A percentile compares a stretch with the other conserved stretches of the same genome.
phyloP scores from a whole-genome alignment of 805 yeast species.

The Candida sanyiensis region DNA sequence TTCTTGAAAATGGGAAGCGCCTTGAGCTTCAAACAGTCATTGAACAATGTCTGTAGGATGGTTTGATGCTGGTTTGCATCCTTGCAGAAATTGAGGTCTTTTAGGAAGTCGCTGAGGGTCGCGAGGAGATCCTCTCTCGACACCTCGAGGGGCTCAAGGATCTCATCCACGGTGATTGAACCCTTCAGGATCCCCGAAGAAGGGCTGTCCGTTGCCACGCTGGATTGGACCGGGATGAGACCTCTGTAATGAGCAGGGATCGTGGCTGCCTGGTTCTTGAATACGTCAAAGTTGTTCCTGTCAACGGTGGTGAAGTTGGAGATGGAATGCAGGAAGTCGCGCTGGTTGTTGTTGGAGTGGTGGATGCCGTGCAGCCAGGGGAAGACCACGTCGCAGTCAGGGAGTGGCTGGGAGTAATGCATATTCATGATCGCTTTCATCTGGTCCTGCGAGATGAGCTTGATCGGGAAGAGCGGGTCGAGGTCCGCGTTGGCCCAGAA shows the following conservation, averaged over 20 bases:
- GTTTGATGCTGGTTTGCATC: slow-evolving; percentile 9
- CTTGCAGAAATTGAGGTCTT: slow-evolving; percentile 18
- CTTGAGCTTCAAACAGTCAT: slow-evolving; percentile 27
- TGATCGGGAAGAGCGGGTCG: slow-evolving; percentile 17
- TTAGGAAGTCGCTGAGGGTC: slow-evolving; percentile 17
- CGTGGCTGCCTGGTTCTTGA: slow-evolving; percentile 16
- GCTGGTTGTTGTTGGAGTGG: slow-evolving; percentile 23
- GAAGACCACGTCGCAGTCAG: slow-evolving; percentile 63
- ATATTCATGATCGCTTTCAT: slow-evolving; percentile 16
- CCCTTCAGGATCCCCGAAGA: slow-evolving; percentile 46
- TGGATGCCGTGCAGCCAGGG: slow-evolving; percentile 83
- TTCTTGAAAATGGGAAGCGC: slow-evolving; percentile 49
- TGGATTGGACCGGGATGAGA: slow-evolving; percentile 24
- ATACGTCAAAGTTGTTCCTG: slow-evolving; percentile 19
- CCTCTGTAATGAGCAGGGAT: slow-evolving; percentile 21
- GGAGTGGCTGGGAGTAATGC: slow-evolving; percentile 36
- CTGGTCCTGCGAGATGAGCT: slow-evolving; percentile 17
- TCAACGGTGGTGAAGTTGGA: slow-evolving; percentile 20
- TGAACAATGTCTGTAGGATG: slow-evolving; percentile 16
- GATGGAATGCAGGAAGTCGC: slow-evolving; percentile 19
- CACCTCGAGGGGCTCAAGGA: slow-evolving; percentile 44
- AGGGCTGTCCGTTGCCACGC: slow-evolving; percentile 29
- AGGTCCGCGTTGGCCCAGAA: slow-evolving; percentile 16
- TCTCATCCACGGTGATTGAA: slow-evolving; percentile 47
- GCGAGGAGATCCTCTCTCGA: slow-evolving; percentile 32